Evolutionary conservation across 805 yeast genomes (phyloP).

Genomic region (Wickerhamiella azyma): DNA sequence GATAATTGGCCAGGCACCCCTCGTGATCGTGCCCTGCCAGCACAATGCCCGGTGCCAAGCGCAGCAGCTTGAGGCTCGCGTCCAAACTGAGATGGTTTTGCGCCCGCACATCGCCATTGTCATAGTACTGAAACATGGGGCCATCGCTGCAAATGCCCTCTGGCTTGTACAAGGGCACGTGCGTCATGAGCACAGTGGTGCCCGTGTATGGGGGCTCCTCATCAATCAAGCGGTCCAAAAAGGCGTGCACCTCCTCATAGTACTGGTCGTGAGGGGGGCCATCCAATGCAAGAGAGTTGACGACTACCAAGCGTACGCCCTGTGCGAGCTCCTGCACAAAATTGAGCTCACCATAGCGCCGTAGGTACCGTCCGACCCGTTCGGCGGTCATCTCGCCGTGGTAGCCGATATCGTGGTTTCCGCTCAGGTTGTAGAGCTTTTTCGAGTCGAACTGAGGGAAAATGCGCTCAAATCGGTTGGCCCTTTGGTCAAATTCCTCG

Average conservation of each 20-base stretch:
- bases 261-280: conserved; percentile 78
- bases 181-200: conserved; percentile 71
- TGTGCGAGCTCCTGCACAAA: conserved; percentile 53
- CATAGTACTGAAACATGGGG: conserved; percentile 53
- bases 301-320: conserved; percentile 75
- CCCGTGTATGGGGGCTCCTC: conserved; percentile 47
- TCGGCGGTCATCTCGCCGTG: conserved; percentile 89
- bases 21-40: conserved; percentile 94
- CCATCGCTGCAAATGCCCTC: conserved; percentile 82
- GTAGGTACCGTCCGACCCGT: conserved; percentile 66
- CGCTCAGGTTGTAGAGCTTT: conserved; percentile 63
- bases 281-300: conserved; percentile 72
- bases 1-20: conserved; percentile 68
- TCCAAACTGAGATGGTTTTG: conserved; percentile 73
- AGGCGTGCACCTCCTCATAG: conserved; percentile 57
- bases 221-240: conserved; percentile 45
- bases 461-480: conserved; percentile 38
- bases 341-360: conserved; percentile 72
- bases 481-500: conserved; percentile 70
- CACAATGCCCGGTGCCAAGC: conserved; percentile 58
- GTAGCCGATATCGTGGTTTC: conserved; percentile 94
- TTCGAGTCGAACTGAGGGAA: conserved; percentile 17
- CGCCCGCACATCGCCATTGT: conserved; percentile 55
- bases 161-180: conserved; percentile 74
- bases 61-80: conserved; percentile 51